Percentiles rank a stretch among this genome's conserved stretches.
These are phyloP conservation scores for Claviceps cyperi DNA, from an alignment of 2,329 filamentous ascomycete species.

Conservation along the genomic window DNA sequence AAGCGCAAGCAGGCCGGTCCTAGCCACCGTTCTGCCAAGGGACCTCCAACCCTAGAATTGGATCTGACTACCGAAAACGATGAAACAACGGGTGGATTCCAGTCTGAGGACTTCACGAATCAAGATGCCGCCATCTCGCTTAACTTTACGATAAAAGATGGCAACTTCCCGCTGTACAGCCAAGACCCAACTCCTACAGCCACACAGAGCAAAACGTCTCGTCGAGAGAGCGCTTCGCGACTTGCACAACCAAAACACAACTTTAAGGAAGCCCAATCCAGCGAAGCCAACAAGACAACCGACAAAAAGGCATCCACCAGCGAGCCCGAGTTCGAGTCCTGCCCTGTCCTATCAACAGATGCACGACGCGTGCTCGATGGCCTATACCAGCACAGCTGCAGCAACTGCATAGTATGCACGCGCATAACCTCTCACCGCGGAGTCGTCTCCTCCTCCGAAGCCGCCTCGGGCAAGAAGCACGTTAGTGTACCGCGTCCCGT, in stretches of 20 bases:
- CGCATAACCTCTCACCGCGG: constrained; percentile 35
- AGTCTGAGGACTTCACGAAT: constrained; percentile 18
- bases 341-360: constrained; percentile 35
- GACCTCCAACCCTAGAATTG: constrained; percentile 10
- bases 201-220: constrained; percentile 13
- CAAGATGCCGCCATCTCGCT: constrained; percentile 21
- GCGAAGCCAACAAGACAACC: constrained; percentile 11
- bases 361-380: constrained; percentile 38
- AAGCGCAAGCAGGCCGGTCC: constrained; percentile 19
- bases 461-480: constrained; percentile 36
- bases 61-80: constrained; percentile 18
- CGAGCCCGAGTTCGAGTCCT: constrained; percentile 17
- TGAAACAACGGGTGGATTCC: constrained; percentile 21
- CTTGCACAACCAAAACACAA: constrained; percentile 12
- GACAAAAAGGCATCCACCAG: constrained; percentile 6
- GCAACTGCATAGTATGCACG: constrained; percentile 43
- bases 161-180: constrained; percentile 5
- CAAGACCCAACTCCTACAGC: constrained; percentile 6
- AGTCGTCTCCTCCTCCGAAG: constrained; percentile 22
- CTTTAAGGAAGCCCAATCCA: constrained; percentile 11
- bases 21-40: background rate
- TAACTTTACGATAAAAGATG: constrained; percentile 13
- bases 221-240: constrained; percentile 13
- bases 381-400: constrained; percentile 39
- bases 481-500: constrained; percentile 49